Evolutionary conservation across 441 rosid genomes (phyloP).

Genomic region (Gossypium trilobum): DNA sequence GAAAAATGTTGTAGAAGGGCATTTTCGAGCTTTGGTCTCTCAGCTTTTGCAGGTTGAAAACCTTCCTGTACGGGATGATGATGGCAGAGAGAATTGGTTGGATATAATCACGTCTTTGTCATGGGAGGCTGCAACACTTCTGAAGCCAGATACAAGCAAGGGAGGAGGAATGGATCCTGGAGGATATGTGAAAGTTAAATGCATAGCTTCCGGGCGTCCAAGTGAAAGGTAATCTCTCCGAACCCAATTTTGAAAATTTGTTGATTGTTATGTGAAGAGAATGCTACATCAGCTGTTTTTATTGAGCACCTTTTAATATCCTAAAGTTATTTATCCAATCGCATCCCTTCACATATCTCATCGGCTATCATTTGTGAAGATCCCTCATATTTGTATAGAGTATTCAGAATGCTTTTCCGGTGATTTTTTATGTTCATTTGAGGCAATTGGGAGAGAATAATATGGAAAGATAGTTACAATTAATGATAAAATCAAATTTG

Average conservation of each 20-base stretch:
- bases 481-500: conserved; percentile 3
- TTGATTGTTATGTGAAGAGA: background rate
- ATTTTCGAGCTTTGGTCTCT: conserved; percentile 66
- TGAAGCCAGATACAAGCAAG: conserved; percentile 66
- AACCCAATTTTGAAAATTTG: conserved; percentile 14
- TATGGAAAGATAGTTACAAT: conserved; percentile 7
- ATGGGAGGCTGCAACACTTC: conserved; percentile 73
- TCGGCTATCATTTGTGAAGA: conserved; percentile 8
- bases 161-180: conserved; percentile 83
- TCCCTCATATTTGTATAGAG: background rate
- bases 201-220: conserved; percentile 57
- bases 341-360: conserved; percentile 8
- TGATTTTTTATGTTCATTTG: conserved; percentile 6
- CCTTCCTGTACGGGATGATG: conserved; percentile 40
- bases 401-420: background rate
- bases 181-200: conserved; percentile 71
- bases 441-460: background rate
- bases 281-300: background rate
- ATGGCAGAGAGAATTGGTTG: conserved; percentile 53
- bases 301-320: conserved; percentile 5
- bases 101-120: conserved; percentile 63
- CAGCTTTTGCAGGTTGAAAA: conserved; percentile 70
- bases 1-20: conserved; percentile 70
- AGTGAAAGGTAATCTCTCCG: conserved; percentile 44
- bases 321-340: conserved; percentile 3